phyloP scores from a whole-genome alignment of 306 rosid species.

The Hippophae gyantsensis region DNA sequence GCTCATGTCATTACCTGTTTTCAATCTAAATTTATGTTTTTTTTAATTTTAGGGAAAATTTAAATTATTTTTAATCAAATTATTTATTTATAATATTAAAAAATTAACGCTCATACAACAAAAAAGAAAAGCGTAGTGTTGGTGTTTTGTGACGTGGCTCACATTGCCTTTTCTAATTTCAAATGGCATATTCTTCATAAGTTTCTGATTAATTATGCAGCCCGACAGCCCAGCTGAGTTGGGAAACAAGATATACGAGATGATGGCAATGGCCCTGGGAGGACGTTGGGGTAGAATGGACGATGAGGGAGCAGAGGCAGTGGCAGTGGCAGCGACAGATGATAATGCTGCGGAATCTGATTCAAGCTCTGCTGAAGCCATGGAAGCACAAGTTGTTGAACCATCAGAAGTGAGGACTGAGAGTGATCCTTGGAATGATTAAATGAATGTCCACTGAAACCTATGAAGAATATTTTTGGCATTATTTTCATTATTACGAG shows the following conservation, averaged over 20 bases:
- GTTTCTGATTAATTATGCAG: constrained; percentile 29
- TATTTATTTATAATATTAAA: too few relatives aligned
- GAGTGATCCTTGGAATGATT: constrained; percentile 84
- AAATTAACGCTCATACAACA: too few relatives aligned
- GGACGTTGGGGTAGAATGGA: constrained; percentile 96
- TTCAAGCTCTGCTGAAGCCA: constrained; percentile 24
- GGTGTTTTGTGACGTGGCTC: too few relatives aligned
- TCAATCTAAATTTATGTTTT: too few relatives aligned
- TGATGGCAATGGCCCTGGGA: constrained; percentile 95
- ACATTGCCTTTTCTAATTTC: too few relatives aligned
- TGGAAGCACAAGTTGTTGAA: constrained; percentile 59
- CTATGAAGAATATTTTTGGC: constrained; percentile 24
- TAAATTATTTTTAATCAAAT: too few relatives aligned
- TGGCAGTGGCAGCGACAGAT: constrained; percentile 3
- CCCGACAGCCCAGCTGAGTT: constrained; percentile 97
- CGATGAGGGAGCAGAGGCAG: constrained; percentile 27
- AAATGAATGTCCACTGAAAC: constrained; percentile 3
- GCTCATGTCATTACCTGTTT: too few relatives aligned
- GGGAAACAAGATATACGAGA: constrained; percentile 86
- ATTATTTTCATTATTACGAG: not conserved
- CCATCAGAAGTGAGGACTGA: constrained; percentile 84
- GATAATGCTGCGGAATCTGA: constrained; percentile 24
- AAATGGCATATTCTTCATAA: too few relatives aligned
- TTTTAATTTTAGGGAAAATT: too few relatives aligned
- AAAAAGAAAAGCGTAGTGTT: too few relatives aligned